Percentiles rank a stretch among this genome's conserved stretches.
These are phyloP conservation scores for Hibiscus trionum DNA, from an alignment of 345 rosid species.

Conservation along the genomic window DNA sequence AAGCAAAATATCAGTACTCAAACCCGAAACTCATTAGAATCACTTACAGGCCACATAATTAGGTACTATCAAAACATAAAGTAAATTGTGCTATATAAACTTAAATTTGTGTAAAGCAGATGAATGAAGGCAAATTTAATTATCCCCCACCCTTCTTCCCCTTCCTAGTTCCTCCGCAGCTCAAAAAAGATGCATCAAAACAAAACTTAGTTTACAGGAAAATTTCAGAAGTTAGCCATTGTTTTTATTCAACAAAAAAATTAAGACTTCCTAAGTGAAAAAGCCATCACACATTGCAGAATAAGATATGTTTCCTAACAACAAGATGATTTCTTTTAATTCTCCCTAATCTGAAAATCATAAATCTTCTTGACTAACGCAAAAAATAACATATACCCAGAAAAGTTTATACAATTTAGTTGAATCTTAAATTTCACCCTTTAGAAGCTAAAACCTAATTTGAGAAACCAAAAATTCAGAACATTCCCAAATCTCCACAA, in stretches of 20 bases:
- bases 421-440: neutral
- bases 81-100: no score
- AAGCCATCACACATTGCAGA: neutral
- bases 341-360: neutral
- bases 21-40: neutral
- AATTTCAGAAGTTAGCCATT: neutral
- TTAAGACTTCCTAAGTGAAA: neutral
- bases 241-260: neutral
- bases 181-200: no score
- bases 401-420: neutral
- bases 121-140: no score
- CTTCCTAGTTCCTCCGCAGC: no score
- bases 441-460: neutral
- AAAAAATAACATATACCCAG: neutral
- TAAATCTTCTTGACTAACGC: neutral
- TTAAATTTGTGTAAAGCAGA: neutral
- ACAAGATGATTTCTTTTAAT: neutral
- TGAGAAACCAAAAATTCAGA: neutral
- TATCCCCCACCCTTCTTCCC: no score
- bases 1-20: neutral
- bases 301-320: neutral
- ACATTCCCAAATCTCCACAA: neutral
- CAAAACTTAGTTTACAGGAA: neutral
- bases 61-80: neutral
- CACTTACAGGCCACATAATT: neutral